Percentiles rank a stretch among this genome's conserved stretches.
Evolutionary conservation across 2,329 filamentous ascomycete species (phyloP).

Genomic region (Aspergillus udagawae): DNA sequence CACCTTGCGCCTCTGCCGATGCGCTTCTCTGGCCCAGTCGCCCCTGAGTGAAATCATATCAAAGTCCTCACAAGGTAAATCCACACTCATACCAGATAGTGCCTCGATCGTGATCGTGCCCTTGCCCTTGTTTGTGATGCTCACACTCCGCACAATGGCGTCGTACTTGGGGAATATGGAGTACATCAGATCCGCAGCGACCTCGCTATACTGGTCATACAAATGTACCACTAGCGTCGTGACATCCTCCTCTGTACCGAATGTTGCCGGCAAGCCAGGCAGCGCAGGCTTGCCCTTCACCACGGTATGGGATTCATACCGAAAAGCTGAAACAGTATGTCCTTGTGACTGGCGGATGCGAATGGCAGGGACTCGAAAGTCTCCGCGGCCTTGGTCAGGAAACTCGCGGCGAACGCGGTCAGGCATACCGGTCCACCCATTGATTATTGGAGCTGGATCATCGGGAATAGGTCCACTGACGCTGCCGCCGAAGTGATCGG

Average conservation of each 20-base stretch:
- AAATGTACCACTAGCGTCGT: constrained; percentile 57
- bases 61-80: constrained; percentile 57
- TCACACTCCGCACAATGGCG: constrained; percentile 59
- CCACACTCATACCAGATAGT: constrained; percentile 58
- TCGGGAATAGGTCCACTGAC: constrained; percentile 51
- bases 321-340: constrained; percentile 56
- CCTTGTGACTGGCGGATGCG: constrained; percentile 57
- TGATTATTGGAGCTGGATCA: constrained; percentile 28
- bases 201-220: constrained; percentile 55
- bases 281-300: constrained; percentile 54
- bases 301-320: constrained; percentile 56
- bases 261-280: constrained; percentile 56
- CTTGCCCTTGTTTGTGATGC: constrained; percentile 57
- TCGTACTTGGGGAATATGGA: constrained; percentile 61
- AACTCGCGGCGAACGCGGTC: constrained; percentile 58
- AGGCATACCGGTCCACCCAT: constrained; percentile 53
- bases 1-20: constrained; percentile 52
- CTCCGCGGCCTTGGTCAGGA: constrained; percentile 60
- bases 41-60: constrained; percentile 58
- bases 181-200: constrained; percentile 58
- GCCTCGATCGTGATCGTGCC: constrained; percentile 52
- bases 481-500: constrained; percentile 59
- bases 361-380: constrained; percentile 60
- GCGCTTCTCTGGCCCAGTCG: constrained; percentile 60
- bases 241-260: constrained; percentile 53